These are phyloP conservation scores for Plasmopara viticola DNA, from an alignment of 352 stramenopile genomes.

Conservation along the genomic window DNA sequence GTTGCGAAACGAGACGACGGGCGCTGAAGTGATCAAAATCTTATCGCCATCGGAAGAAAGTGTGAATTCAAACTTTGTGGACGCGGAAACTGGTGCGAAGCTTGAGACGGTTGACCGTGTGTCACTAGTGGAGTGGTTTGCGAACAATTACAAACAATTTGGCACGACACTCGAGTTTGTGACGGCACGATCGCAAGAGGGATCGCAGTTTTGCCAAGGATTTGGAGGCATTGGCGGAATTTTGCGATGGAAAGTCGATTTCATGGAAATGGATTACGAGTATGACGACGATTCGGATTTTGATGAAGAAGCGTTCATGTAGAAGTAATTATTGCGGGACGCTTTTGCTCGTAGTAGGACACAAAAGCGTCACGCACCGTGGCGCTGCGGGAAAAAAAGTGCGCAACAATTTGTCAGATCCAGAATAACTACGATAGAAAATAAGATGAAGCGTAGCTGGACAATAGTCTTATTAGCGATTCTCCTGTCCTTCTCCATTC, in stretches of 20 bases:
- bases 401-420: conserved; percentile 14
- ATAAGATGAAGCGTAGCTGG: too few relatives aligned
- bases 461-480: too few relatives aligned
- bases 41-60: conserved; percentile 84
- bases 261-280: conserved; percentile 95
- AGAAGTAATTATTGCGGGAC: conserved; percentile 69
- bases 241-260: conserved; percentile 98
- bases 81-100: conserved; percentile 92
- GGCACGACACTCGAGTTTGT: conserved; percentile 98
- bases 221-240: conserved; percentile 99
- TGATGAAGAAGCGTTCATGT: conserved; percentile 82
- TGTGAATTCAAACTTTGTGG: conserved; percentile 94
- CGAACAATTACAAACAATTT: conserved; percentile 99
- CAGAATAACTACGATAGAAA: conserved; percentile 15
- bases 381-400: conserved; percentile 28
- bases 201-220: conserved; percentile 99
- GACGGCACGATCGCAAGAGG: conserved; percentile 96
- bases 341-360: conserved; percentile 26
- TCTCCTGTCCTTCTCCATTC: too few relatives aligned
- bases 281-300: conserved; percentile 88
- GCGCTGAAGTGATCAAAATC: conserved; percentile 78
- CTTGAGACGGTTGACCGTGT: conserved; percentile 96
- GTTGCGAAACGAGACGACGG: conserved; percentile 91
- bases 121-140: conserved; percentile 98
- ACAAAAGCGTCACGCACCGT: conserved; percentile 28